Percentiles rank a stretch among this genome's conserved stretches.
phyloP scores from a whole-genome alignment of 2,329 filamentous ascomycete genomes.

The Alternaria sp. region DNA sequence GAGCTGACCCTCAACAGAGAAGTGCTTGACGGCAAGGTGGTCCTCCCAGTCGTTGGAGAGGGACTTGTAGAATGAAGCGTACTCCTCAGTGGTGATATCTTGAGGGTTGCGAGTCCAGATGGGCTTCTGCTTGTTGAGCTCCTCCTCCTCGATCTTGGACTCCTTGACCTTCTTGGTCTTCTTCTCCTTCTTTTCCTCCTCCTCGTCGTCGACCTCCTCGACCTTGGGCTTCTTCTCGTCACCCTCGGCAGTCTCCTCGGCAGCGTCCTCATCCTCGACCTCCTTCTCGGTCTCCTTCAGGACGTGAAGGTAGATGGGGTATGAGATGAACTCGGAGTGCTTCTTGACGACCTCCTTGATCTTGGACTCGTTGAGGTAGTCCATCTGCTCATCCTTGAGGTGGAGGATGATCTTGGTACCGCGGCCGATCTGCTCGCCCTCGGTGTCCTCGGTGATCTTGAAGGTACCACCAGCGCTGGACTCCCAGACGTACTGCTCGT shows the following conservation, averaged over 20 bases:
- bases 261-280: slow-evolving; percentile 91
- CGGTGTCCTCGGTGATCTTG: slow-evolving; percentile 88
- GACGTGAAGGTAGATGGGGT: slow-evolving; percentile 99
- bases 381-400: slow-evolving; percentile 98
- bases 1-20: slow-evolving; percentile 99
- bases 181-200: slow-evolving; percentile 82
- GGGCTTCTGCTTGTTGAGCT: slow-evolving; percentile 99
- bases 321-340: slow-evolving; percentile 99
- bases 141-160: slow-evolving; percentile 97
- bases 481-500: slow-evolving; percentile 99
- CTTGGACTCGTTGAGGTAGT: slow-evolving; percentile 98
- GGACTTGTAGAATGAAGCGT: slow-evolving; percentile 99
- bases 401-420: slow-evolving; percentile 98
- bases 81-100: slow-evolving; percentile 96
- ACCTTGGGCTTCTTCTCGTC: slow-evolving; percentile 96
- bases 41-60: slow-evolving; percentile 99
- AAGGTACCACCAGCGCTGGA: slow-evolving; percentile 97
- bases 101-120: slow-evolving; percentile 99
- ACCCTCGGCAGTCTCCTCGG: slow-evolving; percentile 70
- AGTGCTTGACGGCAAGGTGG: slow-evolving; percentile 99
- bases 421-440: slow-evolving; percentile 88
- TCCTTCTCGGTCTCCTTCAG: slow-evolving; percentile 99
- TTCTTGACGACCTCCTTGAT: slow-evolving; percentile 99
- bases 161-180: slow-evolving; percentile 99
- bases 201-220: slow-evolving; percentile 90